Conservation (phyloP, 805 yeast genomes). For the Yamadazyma nakazawae region DNA sequence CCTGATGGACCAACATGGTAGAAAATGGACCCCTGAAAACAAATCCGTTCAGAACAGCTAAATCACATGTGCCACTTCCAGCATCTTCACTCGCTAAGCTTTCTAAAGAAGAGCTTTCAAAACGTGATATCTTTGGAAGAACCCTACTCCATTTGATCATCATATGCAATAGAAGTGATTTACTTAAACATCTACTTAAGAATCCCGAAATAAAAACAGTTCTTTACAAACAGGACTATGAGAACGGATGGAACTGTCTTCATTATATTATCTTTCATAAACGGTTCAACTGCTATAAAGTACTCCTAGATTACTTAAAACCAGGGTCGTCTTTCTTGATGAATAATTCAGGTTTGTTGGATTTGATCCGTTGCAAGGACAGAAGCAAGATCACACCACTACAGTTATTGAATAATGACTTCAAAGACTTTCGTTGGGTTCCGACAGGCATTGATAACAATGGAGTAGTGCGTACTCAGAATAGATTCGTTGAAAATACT, state of each 20-base stretch:
- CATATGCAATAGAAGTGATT: slow-evolving; percentile 45
- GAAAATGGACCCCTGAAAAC: background rate
- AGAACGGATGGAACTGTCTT: slow-evolving; percentile 78
- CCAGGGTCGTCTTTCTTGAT: slow-evolving; percentile 4
- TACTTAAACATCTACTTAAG: slow-evolving; percentile 44
- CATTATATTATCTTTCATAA: slow-evolving; percentile 66
- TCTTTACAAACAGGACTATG: slow-evolving; percentile 52
- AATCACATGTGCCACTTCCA: background rate
- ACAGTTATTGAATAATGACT: slow-evolving; percentile 54
- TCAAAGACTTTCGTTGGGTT: slow-evolving; percentile 40
- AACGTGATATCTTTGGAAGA: slow-evolving; percentile 70
- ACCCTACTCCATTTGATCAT: slow-evolving; percentile 58
- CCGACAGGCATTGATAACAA: slow-evolving; percentile 41
- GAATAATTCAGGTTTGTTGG: slow-evolving; percentile 24
- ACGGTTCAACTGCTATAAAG: slow-evolving; percentile 51
- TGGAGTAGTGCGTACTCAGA: slow-evolving; percentile 25
- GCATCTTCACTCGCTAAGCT: slow-evolving; percentile 6
- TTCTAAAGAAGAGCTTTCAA: slow-evolving; percentile 13
- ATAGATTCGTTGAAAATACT: slow-evolving; percentile 17
- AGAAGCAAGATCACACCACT: slow-evolving; percentile 70
- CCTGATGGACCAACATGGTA: background rate
- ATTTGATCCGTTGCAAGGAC: slow-evolving; percentile 57
- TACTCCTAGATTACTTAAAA: slow-evolving; percentile 26
- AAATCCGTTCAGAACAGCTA: background rate
- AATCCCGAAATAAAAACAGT: slow-evolving; percentile 45